Base-by-base conservation (phyloP, 495 filamentous ascomycete species). In the Xylaria sp. region DNA sequence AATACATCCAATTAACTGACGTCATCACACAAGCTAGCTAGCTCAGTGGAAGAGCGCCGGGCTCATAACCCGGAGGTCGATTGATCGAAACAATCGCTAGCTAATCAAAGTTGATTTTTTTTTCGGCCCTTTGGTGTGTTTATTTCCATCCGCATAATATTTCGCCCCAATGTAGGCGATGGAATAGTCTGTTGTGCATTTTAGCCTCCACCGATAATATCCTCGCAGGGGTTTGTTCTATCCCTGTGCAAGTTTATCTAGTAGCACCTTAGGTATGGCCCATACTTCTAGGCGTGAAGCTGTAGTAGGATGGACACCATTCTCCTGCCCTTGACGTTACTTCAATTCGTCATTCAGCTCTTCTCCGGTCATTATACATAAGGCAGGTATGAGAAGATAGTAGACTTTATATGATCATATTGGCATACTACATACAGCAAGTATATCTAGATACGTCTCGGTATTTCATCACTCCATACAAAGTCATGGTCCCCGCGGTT, bases 81-180 rank as follows among this genome's bases (percentile, higher is more conserved):
- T 63, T 63, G 61, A 63, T 63, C 61, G 61, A 63, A 63, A 63
- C 61, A 63, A 63, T 63, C 61, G 61, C 61, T 63, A 63, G 61
- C 61, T 63, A 63, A 19, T 35, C 0, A 15, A 15, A 1, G 2
- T 14, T 11, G 0, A 9, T 17, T 17, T 55, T 31, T 55, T 31
- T 29, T 3, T 55, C n/a, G n/a, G n/a, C n/a, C n/a, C n/a, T n/a
- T 24, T 2, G 0, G n/a, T 50, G 46, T 21, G 21, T 21, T 24
- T 3, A 12, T 24, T 53, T 9, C 9, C 24, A 14, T 5, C 3
- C 3, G 12, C 6, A 26, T 5, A 26, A 21, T 1, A 3, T 53
- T 53, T 29, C 26, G 50, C 21, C 7, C 3, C 7, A 37, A 37
- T 7, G 35, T 37, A 37, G 35, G 7, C 3, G 7, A 37, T 37